Conservation (phyloP, 2,329 filamentous ascomycete species). For the Alternaria ventricosa region DNA sequence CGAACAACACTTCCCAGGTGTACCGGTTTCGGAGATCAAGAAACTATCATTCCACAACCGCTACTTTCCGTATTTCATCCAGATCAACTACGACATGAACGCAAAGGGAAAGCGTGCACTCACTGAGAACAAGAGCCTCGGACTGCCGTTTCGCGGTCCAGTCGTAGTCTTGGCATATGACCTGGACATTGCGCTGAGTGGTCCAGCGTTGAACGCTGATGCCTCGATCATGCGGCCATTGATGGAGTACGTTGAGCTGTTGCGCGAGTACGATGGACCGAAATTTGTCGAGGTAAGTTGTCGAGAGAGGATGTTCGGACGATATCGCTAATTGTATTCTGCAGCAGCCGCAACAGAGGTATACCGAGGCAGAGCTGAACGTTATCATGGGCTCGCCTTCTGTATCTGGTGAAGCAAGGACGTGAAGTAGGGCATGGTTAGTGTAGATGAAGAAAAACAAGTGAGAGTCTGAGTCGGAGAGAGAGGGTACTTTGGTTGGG, state of each 20-base stretch:
- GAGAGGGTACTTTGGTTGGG: not conserved
- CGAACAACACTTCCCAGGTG: constrained; percentile 1
- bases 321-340: not conserved
- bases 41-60: constrained; percentile 19
- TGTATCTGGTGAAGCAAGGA: not conserved
- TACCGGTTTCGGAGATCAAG: not conserved
- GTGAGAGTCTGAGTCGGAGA: not conserved
- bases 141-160: constrained; percentile 8
- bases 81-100: constrained; percentile 22
- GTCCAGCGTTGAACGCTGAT: constrained; percentile 15
- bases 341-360: constrained; percentile 22
- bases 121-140: not conserved
- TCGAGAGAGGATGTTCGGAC: too few species aligned
- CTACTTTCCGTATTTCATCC: constrained; percentile 10
- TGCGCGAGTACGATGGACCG: constrained; percentile 15
- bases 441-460: not conserved
- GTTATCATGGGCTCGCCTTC: not conserved
- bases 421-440: not conserved
- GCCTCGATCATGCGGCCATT: constrained; percentile 5
- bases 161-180: constrained; percentile 16
- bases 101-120: not conserved
- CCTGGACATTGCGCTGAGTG: constrained; percentile 11
- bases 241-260: constrained; percentile 18
- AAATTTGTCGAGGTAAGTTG: constrained; percentile 15
- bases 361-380: constrained; percentile 6